A percentile compares a stretch with the other conserved stretches of the same genome.
These are phyloP conservation scores for Colletotrichum sidae DNA, from an alignment of 2,329 filamentous ascomycete genomes.

Conservation along the genomic window DNA sequence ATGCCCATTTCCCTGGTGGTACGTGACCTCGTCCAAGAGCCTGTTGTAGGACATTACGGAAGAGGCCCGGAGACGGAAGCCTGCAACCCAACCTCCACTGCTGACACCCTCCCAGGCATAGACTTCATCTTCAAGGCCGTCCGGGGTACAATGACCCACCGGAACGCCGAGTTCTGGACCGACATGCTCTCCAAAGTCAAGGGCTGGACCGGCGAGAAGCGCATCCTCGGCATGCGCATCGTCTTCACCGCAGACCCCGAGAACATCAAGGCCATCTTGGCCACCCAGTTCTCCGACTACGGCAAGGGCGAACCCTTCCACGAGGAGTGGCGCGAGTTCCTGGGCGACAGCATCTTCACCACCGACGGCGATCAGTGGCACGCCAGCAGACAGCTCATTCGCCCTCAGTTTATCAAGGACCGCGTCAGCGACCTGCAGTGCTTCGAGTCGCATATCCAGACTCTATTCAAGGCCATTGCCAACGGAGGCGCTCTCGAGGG, in stretches of 20 bases:
- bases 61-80: neutral
- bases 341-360: constrained; percentile 82
- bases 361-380: constrained; percentile 87
- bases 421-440: constrained; percentile 84
- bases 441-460: constrained; percentile 83
- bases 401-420: constrained; percentile 88
- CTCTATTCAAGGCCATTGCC: constrained; percentile 76
- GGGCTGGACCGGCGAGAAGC: constrained; percentile 70
- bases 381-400: constrained; percentile 80
- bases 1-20: constrained; percentile 59
- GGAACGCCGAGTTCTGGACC: constrained; percentile 72
- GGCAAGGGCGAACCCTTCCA: constrained; percentile 85
- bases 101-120: constrained; percentile 57
- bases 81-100: neutral
- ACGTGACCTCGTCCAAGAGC: constrained; percentile 36
- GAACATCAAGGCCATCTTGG: constrained; percentile 92
- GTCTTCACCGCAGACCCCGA: constrained; percentile 86
- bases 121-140: constrained; percentile 73
- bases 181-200: constrained; percentile 57
- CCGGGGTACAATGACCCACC: constrained; percentile 61
- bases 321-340: constrained; percentile 77
- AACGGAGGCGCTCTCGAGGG: constrained; percentile 68
- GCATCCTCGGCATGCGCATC: constrained; percentile 66
- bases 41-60: neutral
- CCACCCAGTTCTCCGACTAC: constrained; percentile 85